Percentiles rank a stretch among this genome's conserved stretches.
Conservation (phyloP, 2,329 filamentous ascomycete genomes). For the Cylindrodendrum hubeiense region DNA sequence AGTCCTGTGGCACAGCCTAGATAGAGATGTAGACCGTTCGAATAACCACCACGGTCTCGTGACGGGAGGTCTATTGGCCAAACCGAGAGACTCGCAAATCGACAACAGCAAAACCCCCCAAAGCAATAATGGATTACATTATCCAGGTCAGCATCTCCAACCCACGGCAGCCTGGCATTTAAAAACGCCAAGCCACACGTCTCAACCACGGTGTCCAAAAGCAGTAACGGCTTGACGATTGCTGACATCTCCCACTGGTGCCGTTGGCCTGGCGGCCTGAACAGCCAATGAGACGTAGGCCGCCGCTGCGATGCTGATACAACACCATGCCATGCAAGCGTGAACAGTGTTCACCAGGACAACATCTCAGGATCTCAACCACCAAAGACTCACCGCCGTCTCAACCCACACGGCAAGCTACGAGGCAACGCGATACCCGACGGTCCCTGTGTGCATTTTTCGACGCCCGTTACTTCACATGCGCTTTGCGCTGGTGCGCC, state of each 20-base stretch:
- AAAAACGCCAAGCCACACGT: conserved; percentile 2
- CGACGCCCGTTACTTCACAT: conserved; percentile 24
- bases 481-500: conserved; percentile 22
- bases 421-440: background rate
- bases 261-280: background rate
- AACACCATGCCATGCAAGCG: conserved; percentile 3
- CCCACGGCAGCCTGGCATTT: background rate
- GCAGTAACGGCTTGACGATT: background rate
- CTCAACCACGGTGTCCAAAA: conserved; percentile 5
- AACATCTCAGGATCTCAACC: background rate
- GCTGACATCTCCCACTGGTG: conserved; percentile 12
- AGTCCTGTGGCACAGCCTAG: background rate
- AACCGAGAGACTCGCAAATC: no score
- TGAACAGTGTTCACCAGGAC: conserved; percentile 13
- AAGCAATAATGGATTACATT: background rate
- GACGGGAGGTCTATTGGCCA: no score
- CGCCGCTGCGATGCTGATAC: conserved; percentile 6
- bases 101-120: no score
- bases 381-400: background rate
- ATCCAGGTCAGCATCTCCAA: background rate
- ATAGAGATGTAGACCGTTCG: background rate
- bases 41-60: no score
- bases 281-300: conserved; percentile 14
- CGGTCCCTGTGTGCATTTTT: background rate
- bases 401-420: background rate